Evolutionary conservation across 2,329 filamentous ascomycete species (phyloP), one percentile per base, ranked within the genome.

Genomic region (Arthroderma uncinatum): DNA sequence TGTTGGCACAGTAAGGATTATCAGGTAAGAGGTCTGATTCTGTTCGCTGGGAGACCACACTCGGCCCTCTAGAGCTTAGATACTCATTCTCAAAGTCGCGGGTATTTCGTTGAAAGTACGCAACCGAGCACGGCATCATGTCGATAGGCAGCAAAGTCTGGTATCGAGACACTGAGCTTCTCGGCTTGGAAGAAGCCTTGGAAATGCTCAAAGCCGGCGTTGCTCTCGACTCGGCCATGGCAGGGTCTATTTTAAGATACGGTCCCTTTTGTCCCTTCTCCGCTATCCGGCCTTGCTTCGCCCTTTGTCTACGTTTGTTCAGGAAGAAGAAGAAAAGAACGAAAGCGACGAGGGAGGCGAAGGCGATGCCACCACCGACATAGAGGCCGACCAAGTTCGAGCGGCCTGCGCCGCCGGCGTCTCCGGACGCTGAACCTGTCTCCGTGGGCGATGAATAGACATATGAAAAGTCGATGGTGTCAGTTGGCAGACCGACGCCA

Each of bases 371-470:
- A 9, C 76, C 72, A 4, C 81, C 83, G 2, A 82, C 72, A 1
- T 77, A 73, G 58, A 86, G 82, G 5, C 82, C 83, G 16, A 76
- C 77, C 50, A 85, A 75, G 16, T 47, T 36, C 21, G 37, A 57
- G 52, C 2, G 53, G 47, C 14, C 44, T 21, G 2, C 54, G 40
- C 16, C 54, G 9, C 33, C 30, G 10, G 50, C 19, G n/a, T 53
- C 50, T 8, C 9, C n/a, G 21, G 50, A 37, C 37, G 34, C 50
- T 37, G 50, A 2, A 12, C 34, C 50, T 14, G 50, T 53, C 16
- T 23, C 50, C n/a, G 34, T 6, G 12, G 42, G 42, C 42, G 23
- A 39, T 14, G 52, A 33, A 8, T 30, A 12, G 53, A 30, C 23
- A 19, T 36, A 40, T 23, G n/a, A 7, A 55, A 55, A 37, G 48